These are phyloP conservation scores for Schizonepeta tenuifolia DNA, from an alignment of 257 asterid species.

Conservation along the genomic window DNA sequence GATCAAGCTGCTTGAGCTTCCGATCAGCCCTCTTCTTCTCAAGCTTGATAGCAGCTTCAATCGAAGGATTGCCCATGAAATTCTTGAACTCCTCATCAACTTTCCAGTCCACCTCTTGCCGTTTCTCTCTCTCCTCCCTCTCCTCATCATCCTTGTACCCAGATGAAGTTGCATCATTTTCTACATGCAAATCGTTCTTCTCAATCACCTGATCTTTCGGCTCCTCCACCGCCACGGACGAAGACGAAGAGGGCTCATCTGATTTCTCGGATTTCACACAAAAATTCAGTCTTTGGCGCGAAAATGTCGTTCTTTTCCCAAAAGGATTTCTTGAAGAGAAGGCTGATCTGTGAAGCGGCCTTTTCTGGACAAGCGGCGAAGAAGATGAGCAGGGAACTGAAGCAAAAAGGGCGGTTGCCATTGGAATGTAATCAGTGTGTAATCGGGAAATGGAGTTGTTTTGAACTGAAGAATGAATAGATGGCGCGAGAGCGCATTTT, in stretches of 20 bases:
- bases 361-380: constrained; percentile 33
- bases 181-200: constrained; percentile 34
- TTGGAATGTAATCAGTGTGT: constrained; percentile 25
- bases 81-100: constrained; percentile 84
- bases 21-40: constrained; percentile 93
- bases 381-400: constrained; percentile 45
- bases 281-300: constrained; percentile 52
- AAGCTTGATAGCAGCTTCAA: constrained; percentile 95
- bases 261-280: constrained; percentile 55
- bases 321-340: constrained; percentile 35
- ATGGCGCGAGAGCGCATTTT: constrained; percentile 30
- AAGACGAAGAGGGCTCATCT: constrained; percentile 53
- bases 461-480: constrained; percentile 13
- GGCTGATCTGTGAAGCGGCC: constrained; percentile 23
- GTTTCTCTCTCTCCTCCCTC: constrained; percentile 49
- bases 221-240: constrained; percentile 60
- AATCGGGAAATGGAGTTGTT: neutral
- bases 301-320: constrained; percentile 29
- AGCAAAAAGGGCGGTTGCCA: constrained; percentile 58
- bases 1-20: constrained; percentile 74
- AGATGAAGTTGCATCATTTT: constrained; percentile 30
- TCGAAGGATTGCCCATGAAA: constrained; percentile 95
- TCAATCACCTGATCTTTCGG: constrained; percentile 35
- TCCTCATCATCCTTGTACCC: constrained; percentile 28
- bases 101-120: constrained; percentile 94